phyloP scores from a whole-genome alignment of 345 rosid species.

The Citrus cavaleriei region DNA sequence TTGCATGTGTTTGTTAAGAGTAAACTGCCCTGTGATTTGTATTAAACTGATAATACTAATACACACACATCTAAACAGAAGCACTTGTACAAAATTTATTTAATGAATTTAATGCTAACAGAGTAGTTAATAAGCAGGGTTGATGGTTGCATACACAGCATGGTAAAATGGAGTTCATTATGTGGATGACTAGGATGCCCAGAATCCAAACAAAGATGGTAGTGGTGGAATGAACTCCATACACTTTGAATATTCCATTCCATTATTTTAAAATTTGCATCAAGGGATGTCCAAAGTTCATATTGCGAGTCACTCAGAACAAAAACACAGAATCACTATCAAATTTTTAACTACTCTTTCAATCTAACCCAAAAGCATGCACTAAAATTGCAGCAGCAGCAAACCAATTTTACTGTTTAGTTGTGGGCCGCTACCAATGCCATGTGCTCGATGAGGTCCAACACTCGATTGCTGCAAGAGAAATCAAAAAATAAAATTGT shows the following conservation, averaged over 20 bases:
- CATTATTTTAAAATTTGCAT: constrained; percentile 17
- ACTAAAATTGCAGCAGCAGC: constrained; percentile 1
- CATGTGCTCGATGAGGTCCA: constrained; percentile 96
- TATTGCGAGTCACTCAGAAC: not conserved
- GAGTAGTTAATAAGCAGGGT: not conserved
- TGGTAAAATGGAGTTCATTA: not conserved
- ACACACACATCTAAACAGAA: too few relatives aligned
- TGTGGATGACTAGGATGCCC: not conserved
- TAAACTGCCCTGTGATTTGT: too few relatives aligned
- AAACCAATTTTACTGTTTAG: constrained; percentile 5
- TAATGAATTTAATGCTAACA: not conserved
- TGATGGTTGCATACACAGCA: not conserved
- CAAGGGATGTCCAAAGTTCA: constrained; percentile 5
- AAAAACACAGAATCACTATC: not conserved
- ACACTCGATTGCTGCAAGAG: constrained; percentile 82
- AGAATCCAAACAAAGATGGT: not conserved
- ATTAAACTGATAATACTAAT: too few relatives aligned
- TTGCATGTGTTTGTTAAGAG: too few relatives aligned
- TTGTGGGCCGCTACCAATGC: constrained; percentile 68
- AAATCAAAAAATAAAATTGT: constrained; percentile 1
- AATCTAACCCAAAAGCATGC: constrained; percentile 5
- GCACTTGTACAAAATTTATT: too few relatives aligned
- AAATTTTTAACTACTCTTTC: constrained; percentile 9
- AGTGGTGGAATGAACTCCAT: not conserved
- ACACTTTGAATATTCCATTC: not conserved